These are phyloP conservation scores for Pythium phragmiticola DNA, from an alignment of 352 stramenopile genomes.

Conservation along the genomic window DNA sequence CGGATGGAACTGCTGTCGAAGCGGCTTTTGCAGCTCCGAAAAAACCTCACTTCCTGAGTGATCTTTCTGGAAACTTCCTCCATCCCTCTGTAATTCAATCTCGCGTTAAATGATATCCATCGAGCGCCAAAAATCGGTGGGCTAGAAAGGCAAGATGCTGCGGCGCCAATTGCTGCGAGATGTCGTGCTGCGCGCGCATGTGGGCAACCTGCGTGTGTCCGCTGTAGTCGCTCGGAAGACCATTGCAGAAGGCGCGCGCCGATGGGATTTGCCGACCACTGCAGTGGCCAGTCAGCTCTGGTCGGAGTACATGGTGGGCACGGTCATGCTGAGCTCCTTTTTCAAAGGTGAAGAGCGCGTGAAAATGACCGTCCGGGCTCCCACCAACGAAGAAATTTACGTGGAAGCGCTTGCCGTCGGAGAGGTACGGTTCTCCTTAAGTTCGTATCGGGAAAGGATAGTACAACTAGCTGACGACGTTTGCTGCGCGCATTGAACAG, in stretches of 20 bases:
- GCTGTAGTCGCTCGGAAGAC: slow-evolving; percentile 62
- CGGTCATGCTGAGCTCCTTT: slow-evolving; percentile 84
- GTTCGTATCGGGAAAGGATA: background rate
- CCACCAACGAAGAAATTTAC: slow-evolving; percentile 68
- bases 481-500: background rate
- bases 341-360: slow-evolving; percentile 87
- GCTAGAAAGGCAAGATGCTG: slow-evolving; percentile 14
- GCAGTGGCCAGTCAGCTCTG: slow-evolving; percentile 59
- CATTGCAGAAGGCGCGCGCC: slow-evolving; percentile 48
- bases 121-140: slow-evolving; percentile 10
- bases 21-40: slow-evolving; percentile 46
- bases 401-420: slow-evolving; percentile 76
- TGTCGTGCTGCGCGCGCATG: slow-evolving; percentile 66
- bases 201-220: slow-evolving; percentile 82
- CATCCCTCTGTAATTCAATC: slow-evolving; percentile 1
- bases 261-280: slow-evolving; percentile 49
- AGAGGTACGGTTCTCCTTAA: slow-evolving; percentile 36
- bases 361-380: slow-evolving; percentile 66
- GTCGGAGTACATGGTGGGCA: slow-evolving; percentile 88
- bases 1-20: slow-evolving; percentile 47
- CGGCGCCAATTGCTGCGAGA: slow-evolving; percentile 42
- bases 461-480: background rate
- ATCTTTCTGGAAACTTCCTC: slow-evolving; percentile 4
- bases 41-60: slow-evolving; percentile 43
- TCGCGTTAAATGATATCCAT: slow-evolving; percentile 13